A percentile compares a stretch with the other conserved stretches of the same genome.
phyloP scores from a whole-genome alignment of 768 basidiomycete genomes.

The Arthromyces matolae region DNA sequence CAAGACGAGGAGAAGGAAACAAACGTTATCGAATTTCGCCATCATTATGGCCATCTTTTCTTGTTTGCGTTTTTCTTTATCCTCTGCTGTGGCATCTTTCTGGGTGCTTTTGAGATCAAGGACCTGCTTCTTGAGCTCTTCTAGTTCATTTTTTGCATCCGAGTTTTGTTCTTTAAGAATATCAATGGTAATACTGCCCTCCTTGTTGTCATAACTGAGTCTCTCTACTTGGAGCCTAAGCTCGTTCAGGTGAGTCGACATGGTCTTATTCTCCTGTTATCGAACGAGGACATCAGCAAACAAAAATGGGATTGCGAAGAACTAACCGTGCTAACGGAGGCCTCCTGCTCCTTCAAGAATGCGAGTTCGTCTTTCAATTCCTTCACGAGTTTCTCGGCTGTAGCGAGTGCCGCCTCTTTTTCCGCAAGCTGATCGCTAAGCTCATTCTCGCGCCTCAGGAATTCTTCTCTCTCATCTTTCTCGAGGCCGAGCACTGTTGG shows the following conservation, averaged over 20 bases:
- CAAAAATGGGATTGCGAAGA: not conserved
- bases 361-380: constrained; percentile 86
- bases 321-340: constrained; percentile 66
- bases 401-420: constrained; percentile 75
- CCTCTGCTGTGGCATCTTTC: constrained; percentile 85
- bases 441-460: constrained; percentile 94
- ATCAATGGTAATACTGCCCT: constrained; percentile 87
- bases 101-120: constrained; percentile 76
- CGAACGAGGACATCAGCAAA: not conserved
- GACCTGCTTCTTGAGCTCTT: constrained; percentile 81
- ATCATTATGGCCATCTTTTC: constrained; percentile 99
- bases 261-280: constrained; percentile 83
- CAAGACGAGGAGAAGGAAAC: constrained; percentile 26
- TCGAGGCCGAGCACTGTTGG: constrained; percentile 86
- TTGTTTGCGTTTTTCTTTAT: constrained; percentile 98
- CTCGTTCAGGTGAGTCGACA: constrained; percentile 92
- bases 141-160: constrained; percentile 83
- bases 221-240: constrained; percentile 88
- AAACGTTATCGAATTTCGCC: constrained; percentile 95
- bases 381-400: constrained; percentile 82
- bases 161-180: constrained; percentile 92
- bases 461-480: constrained; percentile 97
- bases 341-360: constrained; percentile 90
- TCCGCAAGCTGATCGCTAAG: constrained; percentile 90
- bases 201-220: constrained; percentile 94